Evolutionary conservation across 805 yeast species (phyloP), one percentile per base, ranked within the genome.

Genomic region (Lipomyces mesembrius): DNA sequence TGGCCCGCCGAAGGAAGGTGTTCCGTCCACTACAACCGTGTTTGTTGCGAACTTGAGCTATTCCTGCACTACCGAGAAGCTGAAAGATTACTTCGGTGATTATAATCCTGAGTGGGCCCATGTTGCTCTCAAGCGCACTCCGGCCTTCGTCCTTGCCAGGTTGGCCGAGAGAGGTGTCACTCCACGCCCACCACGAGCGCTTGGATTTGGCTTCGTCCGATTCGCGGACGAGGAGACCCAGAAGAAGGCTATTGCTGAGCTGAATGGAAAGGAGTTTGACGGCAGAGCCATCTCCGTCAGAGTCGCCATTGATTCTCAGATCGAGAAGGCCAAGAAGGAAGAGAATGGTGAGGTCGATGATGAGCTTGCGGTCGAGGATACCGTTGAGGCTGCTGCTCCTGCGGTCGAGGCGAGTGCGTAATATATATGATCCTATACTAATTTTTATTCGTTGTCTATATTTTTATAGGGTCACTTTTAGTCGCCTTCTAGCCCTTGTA

Each of bases 241-340:
- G 74, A 79, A 83, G 74, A 80, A 82, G 75, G 97, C 96, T n/a
- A 85, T 91, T 67, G 86, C 82, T 49, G 85, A 86, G 74, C 87
- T 87, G 77, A 83, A 89, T 70, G 96, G 71, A 62, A 83, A 82
- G 74, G 83, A 82, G 61, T 79, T 89, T 72, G 85, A 85, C 68
- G 97, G 89, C 60, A 85, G 90, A 77, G 82, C 81, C 60, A 79
- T 92, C 66, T 79, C 83, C 57, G 91, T 89, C 66, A 88, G 88
- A 71, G 84, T 88, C 72, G 97, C 97, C 25, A 84, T 90, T 69
- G 91, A 88, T 74, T 81, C 87, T 11, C 67, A 61, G 29, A 46
- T 35, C 20, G 64, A 46, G 61, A 46, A 35, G 80, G 83, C 60
- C 32, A 68, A 69, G 63, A 66, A 35, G n/a, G 62, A 55, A 6